Evolutionary conservation across 345 rosid species (phyloP).

Genomic region (Heritiera littoralis): DNA sequence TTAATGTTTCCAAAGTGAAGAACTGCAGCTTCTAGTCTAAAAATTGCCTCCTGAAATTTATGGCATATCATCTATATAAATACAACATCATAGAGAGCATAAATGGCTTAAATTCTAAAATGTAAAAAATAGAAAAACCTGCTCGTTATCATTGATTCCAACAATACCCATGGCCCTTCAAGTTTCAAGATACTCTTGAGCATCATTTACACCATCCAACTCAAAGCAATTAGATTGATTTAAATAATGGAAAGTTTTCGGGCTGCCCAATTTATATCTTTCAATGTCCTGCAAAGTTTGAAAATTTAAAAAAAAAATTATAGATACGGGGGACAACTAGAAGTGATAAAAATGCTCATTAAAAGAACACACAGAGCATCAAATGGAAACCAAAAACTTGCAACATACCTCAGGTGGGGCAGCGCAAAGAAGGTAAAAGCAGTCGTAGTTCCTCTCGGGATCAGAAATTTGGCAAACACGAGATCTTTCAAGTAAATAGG

Average conservation of each 20-base stretch:
- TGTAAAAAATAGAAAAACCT: constrained; percentile 38
- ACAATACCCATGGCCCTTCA: constrained; percentile 82
- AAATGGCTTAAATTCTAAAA: background rate
- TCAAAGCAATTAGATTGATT: constrained; percentile 70
- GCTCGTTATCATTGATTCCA: constrained; percentile 63
- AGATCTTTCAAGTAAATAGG: constrained; percentile 78
- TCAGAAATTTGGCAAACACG: constrained; percentile 81
- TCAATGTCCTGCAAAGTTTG: constrained; percentile 59
- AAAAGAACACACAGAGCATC: background rate
- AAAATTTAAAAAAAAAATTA: background rate
- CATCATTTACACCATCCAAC: constrained; percentile 69
- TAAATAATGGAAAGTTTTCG: constrained; percentile 65
- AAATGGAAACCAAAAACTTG: constrained; percentile 3
- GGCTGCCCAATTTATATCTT: constrained; percentile 66
- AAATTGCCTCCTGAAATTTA: constrained; percentile 61
- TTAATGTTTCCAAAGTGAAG: constrained; percentile 76
- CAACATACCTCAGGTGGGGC: constrained; percentile 60
- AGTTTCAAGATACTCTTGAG: constrained; percentile 70
- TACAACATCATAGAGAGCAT: background rate
- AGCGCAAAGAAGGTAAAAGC: constrained; percentile 75
- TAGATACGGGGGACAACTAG: background rate
- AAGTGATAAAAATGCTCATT: background rate
- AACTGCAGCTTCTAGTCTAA: constrained; percentile 69
- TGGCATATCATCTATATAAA: background rate
- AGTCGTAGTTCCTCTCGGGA: constrained; percentile 80